Evolutionary conservation across 441 rosid species (phyloP).

Genomic region (Gossypium davidsonii): DNA sequence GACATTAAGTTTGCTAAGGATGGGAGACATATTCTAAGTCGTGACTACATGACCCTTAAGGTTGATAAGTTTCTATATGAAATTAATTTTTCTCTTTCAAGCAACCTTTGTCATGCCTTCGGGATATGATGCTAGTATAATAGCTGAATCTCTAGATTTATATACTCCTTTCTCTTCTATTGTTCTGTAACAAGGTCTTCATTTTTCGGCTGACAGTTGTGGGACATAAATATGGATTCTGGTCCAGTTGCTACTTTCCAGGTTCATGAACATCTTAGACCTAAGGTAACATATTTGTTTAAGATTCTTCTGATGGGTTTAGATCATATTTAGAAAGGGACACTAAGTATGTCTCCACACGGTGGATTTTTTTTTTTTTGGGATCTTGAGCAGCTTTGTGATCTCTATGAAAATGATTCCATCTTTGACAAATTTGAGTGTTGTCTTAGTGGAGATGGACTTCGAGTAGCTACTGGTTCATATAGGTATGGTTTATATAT

Average conservation of each 20-base stretch:
- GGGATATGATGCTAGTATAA: not conserved
- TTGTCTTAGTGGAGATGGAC: constrained; percentile 82
- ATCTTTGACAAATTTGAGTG: constrained; percentile 96
- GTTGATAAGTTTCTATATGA: constrained; percentile 29
- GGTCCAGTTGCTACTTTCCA: constrained; percentile 90
- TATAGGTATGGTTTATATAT: constrained; percentile 54
- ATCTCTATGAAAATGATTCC: constrained; percentile 88
- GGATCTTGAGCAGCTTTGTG: constrained; percentile 58
- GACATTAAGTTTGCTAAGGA: constrained; percentile 86
- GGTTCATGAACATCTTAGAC: constrained; percentile 87
- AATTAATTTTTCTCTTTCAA: not conserved
- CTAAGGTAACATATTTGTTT: constrained; percentile 49
- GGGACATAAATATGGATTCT: constrained; percentile 98
- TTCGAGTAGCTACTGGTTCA: constrained; percentile 85
- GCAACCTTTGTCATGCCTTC: not conserved
- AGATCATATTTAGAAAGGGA: not conserved
- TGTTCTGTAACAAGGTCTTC: not conserved
- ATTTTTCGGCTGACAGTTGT: constrained; percentile 44
- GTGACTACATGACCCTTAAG: constrained; percentile 99
- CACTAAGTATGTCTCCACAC: not conserved
- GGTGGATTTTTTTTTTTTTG: not conserved
- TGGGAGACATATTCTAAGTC: constrained; percentile 91
- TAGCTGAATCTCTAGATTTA: not conserved
- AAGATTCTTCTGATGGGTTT: not conserved
- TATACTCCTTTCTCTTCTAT: not conserved